phyloP scores from a whole-genome alignment of 108 stramenopile species.

The Cyclotella sp. region DNA sequence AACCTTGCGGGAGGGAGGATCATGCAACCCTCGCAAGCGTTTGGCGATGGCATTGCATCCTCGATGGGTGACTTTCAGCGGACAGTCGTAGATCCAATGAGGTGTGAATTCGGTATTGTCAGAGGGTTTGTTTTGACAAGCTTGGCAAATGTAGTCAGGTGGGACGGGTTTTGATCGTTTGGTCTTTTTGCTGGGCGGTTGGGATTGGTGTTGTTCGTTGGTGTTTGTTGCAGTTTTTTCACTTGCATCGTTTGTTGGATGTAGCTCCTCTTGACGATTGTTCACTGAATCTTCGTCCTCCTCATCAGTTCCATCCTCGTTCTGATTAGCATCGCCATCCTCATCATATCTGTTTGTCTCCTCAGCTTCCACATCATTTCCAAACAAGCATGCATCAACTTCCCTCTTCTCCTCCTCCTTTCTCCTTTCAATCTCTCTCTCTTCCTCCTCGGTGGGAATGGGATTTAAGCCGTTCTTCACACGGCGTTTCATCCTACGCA shows the following conservation, averaged over 20 bases:
- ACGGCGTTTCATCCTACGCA: constrained; percentile 85
- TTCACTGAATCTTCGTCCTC: too few relatives aligned
- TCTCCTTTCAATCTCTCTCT: constrained; percentile 61
- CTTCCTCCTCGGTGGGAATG: constrained; percentile 77
- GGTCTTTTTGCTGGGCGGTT: constrained; percentile 63
- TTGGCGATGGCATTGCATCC: constrained; percentile 78
- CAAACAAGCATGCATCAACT: constrained; percentile 54
- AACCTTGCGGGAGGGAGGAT: constrained; percentile 77
- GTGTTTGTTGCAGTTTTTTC: constrained; percentile 11
- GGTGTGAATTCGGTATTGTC: constrained; percentile 18
- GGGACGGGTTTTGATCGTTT: constrained; percentile 79
- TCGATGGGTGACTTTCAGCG: constrained; percentile 65
- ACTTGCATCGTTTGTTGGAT: constrained; percentile 22
- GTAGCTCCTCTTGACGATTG: too few relatives aligned
- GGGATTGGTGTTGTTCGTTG: constrained; percentile 19
- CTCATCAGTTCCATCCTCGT: constrained; percentile 23
- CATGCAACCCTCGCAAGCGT: constrained; percentile 66
- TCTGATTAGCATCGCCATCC: constrained; percentile 18
- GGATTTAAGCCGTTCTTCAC: constrained; percentile 80
- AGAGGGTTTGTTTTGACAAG: constrained; percentile 81
- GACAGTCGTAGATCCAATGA: constrained; percentile 94
- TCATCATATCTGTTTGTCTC: constrained; percentile 23
- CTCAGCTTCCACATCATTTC: constrained; percentile 22
- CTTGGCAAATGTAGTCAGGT: constrained; percentile 79
- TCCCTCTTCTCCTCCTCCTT: constrained; percentile 65